phyloP scores from a whole-genome alignment of 2,329 filamentous ascomycete genomes.

The Colletotrichum filicis region DNA sequence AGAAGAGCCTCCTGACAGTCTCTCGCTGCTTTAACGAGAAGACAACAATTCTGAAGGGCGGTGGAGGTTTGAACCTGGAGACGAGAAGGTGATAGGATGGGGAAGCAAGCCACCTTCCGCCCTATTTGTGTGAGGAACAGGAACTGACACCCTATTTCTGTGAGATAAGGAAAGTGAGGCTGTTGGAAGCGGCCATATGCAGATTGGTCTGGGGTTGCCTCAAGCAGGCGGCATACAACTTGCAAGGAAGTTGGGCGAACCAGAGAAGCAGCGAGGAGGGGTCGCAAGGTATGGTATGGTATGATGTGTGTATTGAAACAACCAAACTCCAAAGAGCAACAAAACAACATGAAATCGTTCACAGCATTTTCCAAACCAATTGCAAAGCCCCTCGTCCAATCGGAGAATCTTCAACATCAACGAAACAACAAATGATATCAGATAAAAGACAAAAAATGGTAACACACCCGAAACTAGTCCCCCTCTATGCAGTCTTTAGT shows the following conservation, averaged over 20 bases:
- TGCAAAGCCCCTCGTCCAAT: neutral
- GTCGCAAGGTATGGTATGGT: neutral
- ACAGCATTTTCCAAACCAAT: neutral
- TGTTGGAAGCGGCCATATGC: neutral
- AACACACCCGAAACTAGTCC: neutral
- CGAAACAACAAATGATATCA: neutral
- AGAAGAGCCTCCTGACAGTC: neutral
- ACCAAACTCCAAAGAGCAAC: constrained; percentile 6
- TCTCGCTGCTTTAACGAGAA: constrained; percentile 5
- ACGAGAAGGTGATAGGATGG: constrained; percentile 31
- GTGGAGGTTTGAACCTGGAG: no score
- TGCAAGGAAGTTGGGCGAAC: no score
- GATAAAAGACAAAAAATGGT: neutral
- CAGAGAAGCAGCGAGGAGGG: neutral
- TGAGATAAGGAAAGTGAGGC: neutral
- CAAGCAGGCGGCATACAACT: neutral
- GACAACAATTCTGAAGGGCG: no score
- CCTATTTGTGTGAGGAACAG: constrained; percentile 26
- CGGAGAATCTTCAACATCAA: neutral
- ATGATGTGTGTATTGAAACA: neutral
- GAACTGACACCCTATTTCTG: neutral
- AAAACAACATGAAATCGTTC: constrained; percentile 5
- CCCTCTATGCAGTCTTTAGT: neutral
- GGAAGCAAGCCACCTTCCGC: constrained; percentile 25
- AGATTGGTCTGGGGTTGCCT: neutral